These are phyloP conservation scores for Aspergillus neotritici DNA, from an alignment of 2,329 filamentous ascomycete species.

Conservation along the genomic window DNA sequence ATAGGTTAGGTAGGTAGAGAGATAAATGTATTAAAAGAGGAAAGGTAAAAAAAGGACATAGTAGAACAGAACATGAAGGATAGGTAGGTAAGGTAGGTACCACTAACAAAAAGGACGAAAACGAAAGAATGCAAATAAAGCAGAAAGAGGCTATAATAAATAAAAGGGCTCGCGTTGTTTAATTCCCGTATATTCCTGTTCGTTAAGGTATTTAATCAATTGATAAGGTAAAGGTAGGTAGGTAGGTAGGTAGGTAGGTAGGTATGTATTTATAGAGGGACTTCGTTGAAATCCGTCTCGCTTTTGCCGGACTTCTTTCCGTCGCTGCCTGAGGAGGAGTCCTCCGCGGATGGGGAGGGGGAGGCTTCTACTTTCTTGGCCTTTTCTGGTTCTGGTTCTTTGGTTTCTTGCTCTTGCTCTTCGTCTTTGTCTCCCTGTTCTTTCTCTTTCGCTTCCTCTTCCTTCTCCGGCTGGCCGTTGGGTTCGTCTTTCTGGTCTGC, in stretches of 20 bases:
- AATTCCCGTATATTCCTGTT: too few relatives aligned
- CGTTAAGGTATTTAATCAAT: too few relatives aligned
- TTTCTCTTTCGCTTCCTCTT: slow-evolving; percentile 6
- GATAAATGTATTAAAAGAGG: neutral
- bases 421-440: slow-evolving; percentile 11
- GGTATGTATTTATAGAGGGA: slow-evolving; percentile 27
- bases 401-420: slow-evolving; percentile 11
- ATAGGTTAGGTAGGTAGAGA: neutral
- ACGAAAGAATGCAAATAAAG: slow-evolving; percentile 11
- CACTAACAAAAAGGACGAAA: slow-evolving; percentile 4
- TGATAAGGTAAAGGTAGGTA: too few relatives aligned
- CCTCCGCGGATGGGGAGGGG: slow-evolving; percentile 5
- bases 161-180: slow-evolving; percentile 5
- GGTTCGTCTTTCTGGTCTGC: slow-evolving; percentile 1
- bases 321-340: slow-evolving; percentile 13
- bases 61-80: slow-evolving; percentile 11
- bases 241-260: too few relatives aligned
- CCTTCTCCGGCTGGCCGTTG: neutral
- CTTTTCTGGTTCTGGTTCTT: slow-evolving; percentile 1
- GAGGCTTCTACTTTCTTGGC: too few relatives aligned
- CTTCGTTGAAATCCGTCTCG: slow-evolving; percentile 32
- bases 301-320: slow-evolving; percentile 23
- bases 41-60: neutral
- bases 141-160: neutral
- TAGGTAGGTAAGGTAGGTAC: slow-evolving; percentile 7